Percentiles rank a stretch among this genome's conserved stretches.
phyloP scores from a whole-genome alignment of 768 basidiomycete genomes.

The Hortiboletus flavorubellus region DNA sequence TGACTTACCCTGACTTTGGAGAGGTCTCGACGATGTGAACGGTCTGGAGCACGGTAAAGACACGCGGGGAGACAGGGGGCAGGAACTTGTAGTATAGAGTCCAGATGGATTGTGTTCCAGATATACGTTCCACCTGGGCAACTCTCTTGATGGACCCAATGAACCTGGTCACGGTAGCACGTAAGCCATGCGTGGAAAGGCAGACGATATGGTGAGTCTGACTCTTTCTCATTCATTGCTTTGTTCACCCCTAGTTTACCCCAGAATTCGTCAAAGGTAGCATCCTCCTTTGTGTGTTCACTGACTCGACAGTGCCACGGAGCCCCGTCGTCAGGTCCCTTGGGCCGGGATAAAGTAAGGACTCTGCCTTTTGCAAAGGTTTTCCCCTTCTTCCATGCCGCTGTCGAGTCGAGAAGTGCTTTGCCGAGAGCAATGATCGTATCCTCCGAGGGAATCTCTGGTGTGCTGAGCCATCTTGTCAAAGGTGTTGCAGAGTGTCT shows the following conservation, averaged over 20 bases:
- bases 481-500: neutral
- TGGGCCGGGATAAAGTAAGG: conserved; percentile 52
- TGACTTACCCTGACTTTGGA: conserved; percentile 58
- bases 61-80: conserved; percentile 66
- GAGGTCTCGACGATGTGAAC: conserved; percentile 46
- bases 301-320: conserved; percentile 69
- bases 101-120: conserved; percentile 65
- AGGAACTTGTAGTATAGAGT: conserved; percentile 69
- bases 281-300: conserved; percentile 61
- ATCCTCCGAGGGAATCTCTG: conserved; percentile 64
- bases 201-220: conserved; percentile 16
- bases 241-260: conserved; percentile 62
- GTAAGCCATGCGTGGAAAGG: neutral
- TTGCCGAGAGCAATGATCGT: conserved; percentile 50
- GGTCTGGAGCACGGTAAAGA: conserved; percentile 76
- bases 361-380: conserved; percentile 51
- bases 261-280: conserved; percentile 74
- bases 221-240: conserved; percentile 68
- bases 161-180: conserved; percentile 42
- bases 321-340: conserved; percentile 52
- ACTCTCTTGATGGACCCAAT: conserved; percentile 64
- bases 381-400: conserved; percentile 68
- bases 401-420: conserved; percentile 53
- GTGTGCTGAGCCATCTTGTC: neutral
- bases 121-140: conserved; percentile 57